phyloP scores from a whole-genome alignment of 192 early-diverging fungal species.

The Neocallimastix lanati region DNA sequence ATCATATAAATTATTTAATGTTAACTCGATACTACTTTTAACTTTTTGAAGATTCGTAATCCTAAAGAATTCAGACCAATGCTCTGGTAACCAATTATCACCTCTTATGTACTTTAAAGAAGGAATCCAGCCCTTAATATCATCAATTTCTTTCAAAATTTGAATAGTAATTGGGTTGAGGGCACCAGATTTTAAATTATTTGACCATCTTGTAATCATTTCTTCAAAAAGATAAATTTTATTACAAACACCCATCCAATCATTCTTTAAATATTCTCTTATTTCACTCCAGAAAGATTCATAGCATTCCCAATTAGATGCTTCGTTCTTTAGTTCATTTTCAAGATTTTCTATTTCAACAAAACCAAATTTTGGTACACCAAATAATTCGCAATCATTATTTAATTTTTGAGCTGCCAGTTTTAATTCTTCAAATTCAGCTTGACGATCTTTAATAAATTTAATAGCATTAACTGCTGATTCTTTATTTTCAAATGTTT shows the following conservation, averaged over 20 bases:
- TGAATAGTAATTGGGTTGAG: slow-evolving; percentile 10
- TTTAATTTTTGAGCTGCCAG: slow-evolving; percentile 13
- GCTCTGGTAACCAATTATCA: slow-evolving; percentile 34
- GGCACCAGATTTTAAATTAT: slow-evolving; percentile 1
- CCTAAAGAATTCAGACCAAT: slow-evolving; percentile 34
- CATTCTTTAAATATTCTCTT: slow-evolving; percentile 9
- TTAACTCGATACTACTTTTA: slow-evolving; percentile 21
- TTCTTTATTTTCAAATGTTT: slow-evolving; percentile 1
- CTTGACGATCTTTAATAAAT: slow-evolving; percentile 17
- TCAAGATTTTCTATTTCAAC: slow-evolving; percentile 12
- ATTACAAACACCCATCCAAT: slow-evolving; percentile 32
- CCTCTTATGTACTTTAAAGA: slow-evolving; percentile 28
- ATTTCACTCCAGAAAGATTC: slow-evolving; percentile 14
- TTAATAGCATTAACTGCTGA: slow-evolving; percentile 9
- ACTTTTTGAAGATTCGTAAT: slow-evolving; percentile 15
- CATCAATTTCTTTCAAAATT: slow-evolving; percentile 21
- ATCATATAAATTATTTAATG: slow-evolving; percentile 17
- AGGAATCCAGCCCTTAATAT: slow-evolving; percentile 12
- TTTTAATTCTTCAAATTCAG: slow-evolving; percentile 21
- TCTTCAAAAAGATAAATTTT: slow-evolving; percentile 24
- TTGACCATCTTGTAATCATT: slow-evolving; percentile 16
- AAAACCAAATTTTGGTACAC: slow-evolving; percentile 14
- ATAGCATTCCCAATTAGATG: slow-evolving; percentile 19
- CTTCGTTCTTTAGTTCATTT: slow-evolving; percentile 7
- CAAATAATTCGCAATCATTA: slow-evolving; percentile 24